These are phyloP conservation scores for Epichloe hybrida DNA, from an alignment of 2,329 filamentous ascomycete species.

Conservation along the genomic window DNA sequence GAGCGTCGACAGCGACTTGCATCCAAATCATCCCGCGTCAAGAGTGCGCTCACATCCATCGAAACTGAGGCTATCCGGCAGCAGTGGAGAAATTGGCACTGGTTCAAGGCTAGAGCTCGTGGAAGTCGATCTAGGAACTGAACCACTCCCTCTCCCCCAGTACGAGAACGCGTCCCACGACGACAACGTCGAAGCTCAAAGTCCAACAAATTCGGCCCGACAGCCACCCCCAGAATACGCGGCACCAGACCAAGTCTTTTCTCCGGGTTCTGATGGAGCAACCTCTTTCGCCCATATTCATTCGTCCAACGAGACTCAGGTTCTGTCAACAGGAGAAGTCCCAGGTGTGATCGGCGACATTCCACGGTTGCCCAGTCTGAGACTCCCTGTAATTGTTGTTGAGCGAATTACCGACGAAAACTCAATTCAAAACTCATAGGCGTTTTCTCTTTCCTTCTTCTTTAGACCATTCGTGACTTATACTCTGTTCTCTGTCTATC, in stretches of 20 bases:
- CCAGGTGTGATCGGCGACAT: neutral
- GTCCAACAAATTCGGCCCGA: slow-evolving; percentile 13
- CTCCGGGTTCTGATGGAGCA: neutral
- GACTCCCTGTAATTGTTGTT: neutral
- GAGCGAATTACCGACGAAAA: neutral
- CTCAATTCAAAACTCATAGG: neutral
- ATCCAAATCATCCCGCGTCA: slow-evolving; percentile 25
- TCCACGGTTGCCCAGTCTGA: neutral
- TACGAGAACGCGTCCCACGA: slow-evolving; percentile 37
- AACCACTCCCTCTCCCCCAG: slow-evolving; percentile 33
- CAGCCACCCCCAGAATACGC: slow-evolving; percentile 41
- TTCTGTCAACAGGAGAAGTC: neutral
- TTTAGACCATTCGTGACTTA: no score
- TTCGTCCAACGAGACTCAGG: neutral
- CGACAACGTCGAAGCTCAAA: slow-evolving; percentile 18
- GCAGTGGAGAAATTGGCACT: slow-evolving; percentile 21
- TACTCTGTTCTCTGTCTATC: no score
- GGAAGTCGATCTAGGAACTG: slow-evolving; percentile 36
- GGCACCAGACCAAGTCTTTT: neutral
- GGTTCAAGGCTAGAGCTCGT: slow-evolving; percentile 39
- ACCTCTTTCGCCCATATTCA: neutral
- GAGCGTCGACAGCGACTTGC: slow-evolving; percentile 37
- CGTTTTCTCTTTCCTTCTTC: neutral
- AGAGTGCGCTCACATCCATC: slow-evolving; percentile 28
- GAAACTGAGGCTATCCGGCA: slow-evolving; percentile 21